phyloP scores from a whole-genome alignment of 2,329 filamentous ascomycete species.

The Aspergillus phoenicis region DNA sequence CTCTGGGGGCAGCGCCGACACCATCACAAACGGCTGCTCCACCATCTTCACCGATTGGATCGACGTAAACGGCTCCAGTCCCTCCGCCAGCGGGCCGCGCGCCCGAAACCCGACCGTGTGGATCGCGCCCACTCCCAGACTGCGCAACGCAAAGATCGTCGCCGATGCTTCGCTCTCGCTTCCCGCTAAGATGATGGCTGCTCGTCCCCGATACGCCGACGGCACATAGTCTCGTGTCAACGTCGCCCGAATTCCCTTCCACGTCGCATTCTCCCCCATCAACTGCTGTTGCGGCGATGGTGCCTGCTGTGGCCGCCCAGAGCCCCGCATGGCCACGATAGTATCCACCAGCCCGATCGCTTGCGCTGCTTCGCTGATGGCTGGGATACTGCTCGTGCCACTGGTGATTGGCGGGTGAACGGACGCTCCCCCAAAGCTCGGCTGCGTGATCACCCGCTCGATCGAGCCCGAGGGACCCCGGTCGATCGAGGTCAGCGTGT shows the following conservation, averaged over 20 bases:
- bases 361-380: constrained; percentile 73
- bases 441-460: constrained; percentile 71
- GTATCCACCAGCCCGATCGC: constrained; percentile 82
- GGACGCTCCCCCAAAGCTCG: constrained; percentile 79
- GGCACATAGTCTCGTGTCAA: constrained; percentile 80
- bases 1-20: constrained; percentile 76
- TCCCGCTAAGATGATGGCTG: constrained; percentile 74
- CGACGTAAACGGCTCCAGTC: constrained; percentile 65
- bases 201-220: constrained; percentile 74
- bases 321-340: constrained; percentile 64
- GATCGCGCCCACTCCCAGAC: constrained; percentile 73
- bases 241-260: constrained; percentile 82
- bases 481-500: constrained; percentile 76
- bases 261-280: constrained; percentile 78
- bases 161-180: constrained; percentile 75
- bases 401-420: constrained; percentile 70
- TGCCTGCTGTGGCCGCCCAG: not conserved
- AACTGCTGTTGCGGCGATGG: constrained; percentile 44
- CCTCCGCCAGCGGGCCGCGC: constrained; percentile 58
- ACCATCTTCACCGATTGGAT: constrained; percentile 80
- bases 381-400: constrained; percentile 61
- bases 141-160: constrained; percentile 75
- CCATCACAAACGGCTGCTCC: constrained; percentile 77
- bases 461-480: constrained; percentile 67
- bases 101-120: constrained; percentile 82